Base-by-base conservation (phyloP, 1,284 basidiomycete genomes). In the Meira miltonrushii region DNA sequence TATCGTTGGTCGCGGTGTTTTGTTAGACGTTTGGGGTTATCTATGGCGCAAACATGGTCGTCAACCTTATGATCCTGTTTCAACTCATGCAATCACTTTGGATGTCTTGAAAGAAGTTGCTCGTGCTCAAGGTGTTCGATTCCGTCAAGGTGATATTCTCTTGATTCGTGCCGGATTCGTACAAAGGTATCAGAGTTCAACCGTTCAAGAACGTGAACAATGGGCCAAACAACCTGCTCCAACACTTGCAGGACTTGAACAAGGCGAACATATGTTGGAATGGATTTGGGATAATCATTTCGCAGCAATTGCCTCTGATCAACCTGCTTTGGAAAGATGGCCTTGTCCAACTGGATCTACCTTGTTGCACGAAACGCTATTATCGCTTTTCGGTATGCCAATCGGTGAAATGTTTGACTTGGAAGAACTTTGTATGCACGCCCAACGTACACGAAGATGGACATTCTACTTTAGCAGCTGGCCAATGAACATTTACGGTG, bases 231-330 rank as follows among this genome's bases (percentile, higher is more conserved):
- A 61, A 1, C 12, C 37, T 10, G 11, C 55, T n/a, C 23, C 58
- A 23, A 39, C 40, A 1, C 67, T 69, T 39, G 70, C 70, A 39
- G 71, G 71, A 21, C 59, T 74, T 9, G 68, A 72, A 48, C 70
- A 72, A 57, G 49, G 63, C 40, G 76, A 59, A 40, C 74, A 77
- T 9, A 65, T 79, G 51, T 58, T 58, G 54, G 64, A 59, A 25
- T 66, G 57, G 72, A 72, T 63, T 59, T 88, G 87, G 87, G 82
- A 88, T 78, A 86, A 88, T 69, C 87, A 88, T 72, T 88, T 88
- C 72, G 85, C 87, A 0, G 86, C 87, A 2, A 74, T 88, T 41
- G 87, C 86, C 2, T 86, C 85, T 25, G 87, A 88, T 78, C 84
- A 86, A 66, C 87, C 87, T n/a, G 79, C 85, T 2, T 78, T 88